Conservation (phyloP, 768 basidiomycete genomes). For the Polyporus arcularius region DNA sequence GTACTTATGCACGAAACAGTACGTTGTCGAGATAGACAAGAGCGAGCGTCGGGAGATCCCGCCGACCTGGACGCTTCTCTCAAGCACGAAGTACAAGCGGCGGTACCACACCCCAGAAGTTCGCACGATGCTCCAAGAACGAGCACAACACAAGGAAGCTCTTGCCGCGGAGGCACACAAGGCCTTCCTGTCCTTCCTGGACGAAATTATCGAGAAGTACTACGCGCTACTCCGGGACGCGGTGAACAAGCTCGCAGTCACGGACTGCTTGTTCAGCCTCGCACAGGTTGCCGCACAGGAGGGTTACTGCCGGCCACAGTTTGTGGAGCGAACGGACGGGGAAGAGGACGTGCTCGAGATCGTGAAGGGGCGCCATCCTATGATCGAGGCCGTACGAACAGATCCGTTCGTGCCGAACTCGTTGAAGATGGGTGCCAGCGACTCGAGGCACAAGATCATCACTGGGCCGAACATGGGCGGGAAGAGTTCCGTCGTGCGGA, state of each 20-base stretch:
- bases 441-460: constrained; percentile 64
- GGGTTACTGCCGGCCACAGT: constrained; percentile 77
- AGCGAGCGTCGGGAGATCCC: constrained; percentile 49
- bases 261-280: constrained; percentile 86
- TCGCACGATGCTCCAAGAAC: constrained; percentile 61
- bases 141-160: constrained; percentile 73
- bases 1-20: constrained; percentile 44
- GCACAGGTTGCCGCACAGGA: constrained; percentile 75
- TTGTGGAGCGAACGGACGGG: constrained; percentile 44
- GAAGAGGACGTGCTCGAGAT: constrained; percentile 66
- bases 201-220: constrained; percentile 64
- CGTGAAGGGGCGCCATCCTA: constrained; percentile 86
- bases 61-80: constrained; percentile 62
- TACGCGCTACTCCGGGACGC: constrained; percentile 74
- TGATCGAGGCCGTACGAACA: constrained; percentile 77
- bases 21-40: constrained; percentile 76
- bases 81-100: constrained; percentile 69
- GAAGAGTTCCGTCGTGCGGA: constrained; percentile 83
- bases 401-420: constrained; percentile 90
- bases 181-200: constrained; percentile 69
- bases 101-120: constrained; percentile 80
- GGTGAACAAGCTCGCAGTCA: constrained; percentile 77
- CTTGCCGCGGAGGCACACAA: constrained; percentile 64
- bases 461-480: constrained; percentile 87
- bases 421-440: constrained; percentile 58